Evolutionary conservation across 2,329 filamentous ascomycete genomes (phyloP).

Genomic region (Fusarium multiceps): DNA sequence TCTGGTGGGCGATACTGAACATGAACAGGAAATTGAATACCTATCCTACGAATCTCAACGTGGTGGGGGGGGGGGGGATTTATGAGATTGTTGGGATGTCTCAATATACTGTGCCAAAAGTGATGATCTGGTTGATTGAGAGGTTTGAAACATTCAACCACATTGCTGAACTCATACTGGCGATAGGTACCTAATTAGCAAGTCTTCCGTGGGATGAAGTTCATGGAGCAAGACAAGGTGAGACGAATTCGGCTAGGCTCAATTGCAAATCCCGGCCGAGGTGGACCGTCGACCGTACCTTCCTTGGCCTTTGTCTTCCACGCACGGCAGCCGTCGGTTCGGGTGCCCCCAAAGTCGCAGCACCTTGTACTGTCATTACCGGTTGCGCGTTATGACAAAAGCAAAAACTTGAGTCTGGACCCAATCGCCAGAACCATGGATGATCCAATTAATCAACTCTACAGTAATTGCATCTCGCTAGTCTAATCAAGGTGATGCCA

Average conservation of each 20-base stretch:
- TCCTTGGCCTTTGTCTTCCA: neutral
- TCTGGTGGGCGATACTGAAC: conserved; percentile 35
- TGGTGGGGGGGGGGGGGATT: neutral
- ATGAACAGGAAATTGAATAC: conserved; percentile 23
- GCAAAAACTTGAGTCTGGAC: conserved; percentile 17
- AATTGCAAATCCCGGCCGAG: conserved; percentile 34
- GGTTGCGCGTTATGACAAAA: neutral
- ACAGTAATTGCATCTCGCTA: conserved; percentile 11
- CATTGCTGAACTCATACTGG: conserved; percentile 6
- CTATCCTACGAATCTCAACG: neutral
- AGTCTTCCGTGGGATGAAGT: conserved; percentile 20
- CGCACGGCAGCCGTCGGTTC: conserved; percentile 7
- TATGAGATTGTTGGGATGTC: conserved; percentile 2
- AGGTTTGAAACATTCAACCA: neutral
- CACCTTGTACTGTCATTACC: neutral
- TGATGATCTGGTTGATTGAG: neutral
- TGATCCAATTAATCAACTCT: conserved; percentile 22
- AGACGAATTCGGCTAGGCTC: conserved; percentile 44
- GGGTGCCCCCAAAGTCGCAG: conserved; percentile 18
- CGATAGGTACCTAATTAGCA: no score
- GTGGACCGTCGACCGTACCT: conserved; percentile 15
- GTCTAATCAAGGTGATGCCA: conserved; percentile 12
- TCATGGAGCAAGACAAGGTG: conserved; percentile 37
- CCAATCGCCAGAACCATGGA: conserved; percentile 21
- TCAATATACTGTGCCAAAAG: neutral